A percentile compares a stretch with the other conserved stretches of the same genome.
Evolutionary conservation across 768 basidiomycete species (phyloP).

Genomic region (Megacollybia marginata): DNA sequence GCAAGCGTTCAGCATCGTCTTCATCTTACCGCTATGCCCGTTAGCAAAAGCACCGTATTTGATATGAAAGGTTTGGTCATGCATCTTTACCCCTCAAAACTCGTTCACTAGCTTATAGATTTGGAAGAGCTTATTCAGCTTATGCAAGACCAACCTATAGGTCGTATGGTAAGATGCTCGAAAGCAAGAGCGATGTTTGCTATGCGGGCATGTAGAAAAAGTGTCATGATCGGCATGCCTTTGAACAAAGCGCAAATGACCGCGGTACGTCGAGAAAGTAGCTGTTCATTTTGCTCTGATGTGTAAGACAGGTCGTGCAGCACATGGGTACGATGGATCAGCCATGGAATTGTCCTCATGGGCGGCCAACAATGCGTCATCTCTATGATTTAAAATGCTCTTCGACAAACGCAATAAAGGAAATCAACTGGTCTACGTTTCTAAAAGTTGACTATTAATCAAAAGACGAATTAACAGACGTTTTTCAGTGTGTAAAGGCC

Average conservation of each 20-base stretch:
- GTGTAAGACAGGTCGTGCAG: conserved; percentile 47
- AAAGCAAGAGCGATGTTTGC: conserved; percentile 97
- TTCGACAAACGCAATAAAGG: too few species aligned
- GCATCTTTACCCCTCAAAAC: background rate
- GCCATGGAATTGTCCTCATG: conserved; percentile 88
- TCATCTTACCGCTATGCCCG: conserved; percentile 72
- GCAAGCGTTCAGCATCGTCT: conserved; percentile 33
- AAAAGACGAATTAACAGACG: too few species aligned
- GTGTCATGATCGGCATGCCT: conserved; percentile 91
- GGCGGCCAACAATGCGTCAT: conserved; percentile 78
- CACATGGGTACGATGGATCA: conserved; percentile 84
- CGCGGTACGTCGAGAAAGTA: conserved; percentile 27
- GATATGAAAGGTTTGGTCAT: conserved; percentile 65
- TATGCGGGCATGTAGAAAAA: conserved; percentile 90
- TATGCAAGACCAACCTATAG: conserved; percentile 67
- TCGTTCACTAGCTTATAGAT: conserved; percentile 38
- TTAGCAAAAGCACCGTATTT: conserved; percentile 88
- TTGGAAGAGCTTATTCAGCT: conserved; percentile 89
- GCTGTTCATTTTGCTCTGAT: background rate
- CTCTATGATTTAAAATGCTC: conserved; percentile 40
- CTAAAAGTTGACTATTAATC: too few species aligned
- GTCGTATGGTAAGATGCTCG: conserved; percentile 84
- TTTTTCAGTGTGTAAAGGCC: too few species aligned
- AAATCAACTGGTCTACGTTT: too few species aligned
- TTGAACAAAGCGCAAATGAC: conserved; percentile 76